Evolutionary conservation across 2,329 filamentous ascomycete species (phyloP), one percentile per base, ranked within the genome.

Genomic region (Colletotrichum sp.): DNA sequence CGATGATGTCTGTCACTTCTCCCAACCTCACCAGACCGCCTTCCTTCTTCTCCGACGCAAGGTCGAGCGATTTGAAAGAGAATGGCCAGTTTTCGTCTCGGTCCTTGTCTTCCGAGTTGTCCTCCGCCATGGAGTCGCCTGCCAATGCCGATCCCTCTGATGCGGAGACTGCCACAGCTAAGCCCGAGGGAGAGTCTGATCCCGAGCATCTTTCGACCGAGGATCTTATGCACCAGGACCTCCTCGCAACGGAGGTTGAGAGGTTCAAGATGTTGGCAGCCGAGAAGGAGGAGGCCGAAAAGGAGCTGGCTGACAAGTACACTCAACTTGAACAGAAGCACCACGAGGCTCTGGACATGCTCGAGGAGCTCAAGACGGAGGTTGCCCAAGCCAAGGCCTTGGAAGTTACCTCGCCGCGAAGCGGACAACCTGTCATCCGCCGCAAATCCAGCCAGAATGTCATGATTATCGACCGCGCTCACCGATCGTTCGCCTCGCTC

Each of bases 51-150:
- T 95, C 92, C 77, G 93, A 96, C 82, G 88, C 89, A 80, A 92
- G 92, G 86, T 91, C 92, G 81, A 93, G 91, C 86, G 93, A 92
- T 82, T 87, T 91, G 83, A 96, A 93, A 86, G 90, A 92, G 87
- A 87, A 86, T 68, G 86, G 87, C 84, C 92, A 92, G 85, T 89
- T 88, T 82, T 96, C 94, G 81, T 96, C 95, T 87, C 95, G 94
- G 84, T 98, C 96, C 81, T 93, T 98, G 79, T 98, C 95, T 79
- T 97, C 95, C 86, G 97, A 98, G 87, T 91, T 98, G 83, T 98
- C 95, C 81, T 98, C 94, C 84, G 95, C 92, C 88, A 92, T 94
- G 90, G 94, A 94, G 81, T 95, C 94, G 82, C 91, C 92, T 79
- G 89, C 89, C 80, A 93, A 92, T 77, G 88, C 88, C 77, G 92